These are phyloP conservation scores for Pyrenochaeta sp. DNA, from an alignment of 2,329 filamentous ascomycete genomes.

Conservation along the genomic window DNA sequence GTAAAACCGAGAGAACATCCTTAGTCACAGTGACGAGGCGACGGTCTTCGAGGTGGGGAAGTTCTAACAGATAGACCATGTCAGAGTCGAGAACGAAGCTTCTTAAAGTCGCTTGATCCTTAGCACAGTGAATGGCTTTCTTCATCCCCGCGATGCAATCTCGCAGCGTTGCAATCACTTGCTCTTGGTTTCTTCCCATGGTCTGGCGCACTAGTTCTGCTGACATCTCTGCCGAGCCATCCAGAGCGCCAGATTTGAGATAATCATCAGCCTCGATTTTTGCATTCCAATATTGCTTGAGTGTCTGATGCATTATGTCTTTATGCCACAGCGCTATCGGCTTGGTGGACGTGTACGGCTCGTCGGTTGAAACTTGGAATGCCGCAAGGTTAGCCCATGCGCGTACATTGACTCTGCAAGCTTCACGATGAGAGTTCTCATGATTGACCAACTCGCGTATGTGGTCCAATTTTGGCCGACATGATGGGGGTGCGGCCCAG, in stretches of 20 bases:
- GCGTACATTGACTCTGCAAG: constrained; percentile 64
- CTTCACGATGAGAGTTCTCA: constrained; percentile 64
- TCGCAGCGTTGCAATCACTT: constrained; percentile 62
- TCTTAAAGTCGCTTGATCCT: constrained; percentile 50
- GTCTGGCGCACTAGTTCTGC: constrained; percentile 58
- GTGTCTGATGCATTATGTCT: constrained; percentile 60
- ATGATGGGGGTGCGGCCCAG: constrained; percentile 61
- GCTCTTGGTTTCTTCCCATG: constrained; percentile 64
- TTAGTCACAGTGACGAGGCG: constrained; percentile 56
- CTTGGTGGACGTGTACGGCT: constrained; percentile 54
- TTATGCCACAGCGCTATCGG: constrained; percentile 63
- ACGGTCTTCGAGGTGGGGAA: constrained; percentile 59
- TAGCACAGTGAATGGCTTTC: constrained; percentile 54
- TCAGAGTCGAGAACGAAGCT: constrained; percentile 54
- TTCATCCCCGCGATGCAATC: constrained; percentile 61
- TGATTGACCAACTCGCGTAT: constrained; percentile 65
- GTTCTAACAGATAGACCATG: constrained; percentile 56
- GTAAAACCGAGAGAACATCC: constrained; percentile 59
- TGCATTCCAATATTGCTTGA: constrained; percentile 63
- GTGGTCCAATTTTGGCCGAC: constrained; percentile 60
- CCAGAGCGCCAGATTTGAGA: constrained; percentile 46
- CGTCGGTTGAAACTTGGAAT: constrained; percentile 64
- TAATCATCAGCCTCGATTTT: constrained; percentile 66
- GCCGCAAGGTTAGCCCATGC: constrained; percentile 64
- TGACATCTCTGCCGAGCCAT: constrained; percentile 51